Evolutionary conservation across 2,329 filamentous ascomycete species (phyloP), one percentile per base, ranked within the genome.

Genomic region (Fusarium nematophilum): DNA sequence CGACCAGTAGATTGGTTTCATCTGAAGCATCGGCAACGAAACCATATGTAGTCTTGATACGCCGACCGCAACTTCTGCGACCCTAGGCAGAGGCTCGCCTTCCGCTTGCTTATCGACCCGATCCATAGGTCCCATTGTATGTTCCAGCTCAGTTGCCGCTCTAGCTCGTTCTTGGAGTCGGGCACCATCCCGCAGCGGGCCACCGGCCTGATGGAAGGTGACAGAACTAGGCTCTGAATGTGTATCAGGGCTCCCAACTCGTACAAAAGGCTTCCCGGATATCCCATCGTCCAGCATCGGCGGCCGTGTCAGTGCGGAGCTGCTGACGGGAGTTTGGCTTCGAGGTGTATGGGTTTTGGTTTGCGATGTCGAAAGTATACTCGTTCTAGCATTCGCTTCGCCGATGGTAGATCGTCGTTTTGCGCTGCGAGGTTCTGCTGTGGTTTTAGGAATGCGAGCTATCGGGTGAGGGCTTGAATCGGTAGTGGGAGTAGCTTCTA

Each of bases 1-100:
- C 14, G 90, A 93, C 95, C 95, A 99, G 73, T 99, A 99, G 56
- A 98, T 97, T 0, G 95, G 95, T 73, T 93, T 92, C 93, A 99
- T 96, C 69, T 91, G 83, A 27, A 96, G 78, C 47, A 85, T 85
- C 17, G 94, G 93, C 66, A 98, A 81, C 53, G 91, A 88, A 2
- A 98, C 94, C 69, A 93, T 85, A 72, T 99, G 94, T 53, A 99
- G 80, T 63, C 93, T 86, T n/a, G 93, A 96, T 6, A 95, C 82
- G 0, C 95, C 95, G 1, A 98, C 94, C 4, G 93, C 87, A 3
- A 98, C 88, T 53, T 90, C 87, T 5, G 75, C 70, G 55, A 75
- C 60, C 18, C 72, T 72, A 33, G 69, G 75, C 29, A 54, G 53
- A 14, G 60, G 53, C 21, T 57, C 53, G 4, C 45, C 54, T 14